Evolutionary conservation across 2,329 filamentous ascomycete genomes (phyloP).

Genomic region (Pestalotiopsis sp.): DNA sequence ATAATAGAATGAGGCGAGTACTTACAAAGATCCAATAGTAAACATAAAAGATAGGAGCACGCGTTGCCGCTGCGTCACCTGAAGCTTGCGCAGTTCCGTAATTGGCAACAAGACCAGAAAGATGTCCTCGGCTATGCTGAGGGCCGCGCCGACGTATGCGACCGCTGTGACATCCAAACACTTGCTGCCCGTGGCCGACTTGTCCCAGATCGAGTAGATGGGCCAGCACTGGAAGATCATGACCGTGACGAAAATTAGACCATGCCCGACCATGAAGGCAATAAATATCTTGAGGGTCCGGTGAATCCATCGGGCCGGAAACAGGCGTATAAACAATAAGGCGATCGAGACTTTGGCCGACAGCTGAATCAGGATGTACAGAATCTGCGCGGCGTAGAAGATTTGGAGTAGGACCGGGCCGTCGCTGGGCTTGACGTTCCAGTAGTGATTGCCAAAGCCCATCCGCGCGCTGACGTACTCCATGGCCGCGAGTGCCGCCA

Average conservation of each 20-base stretch:
- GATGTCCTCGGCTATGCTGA: not conserved
- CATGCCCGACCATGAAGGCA: not conserved
- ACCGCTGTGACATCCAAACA: not conserved
- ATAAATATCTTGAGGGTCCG: not conserved
- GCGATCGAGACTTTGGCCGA: not conserved
- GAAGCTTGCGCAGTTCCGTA: not conserved
- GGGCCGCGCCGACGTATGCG: not conserved
- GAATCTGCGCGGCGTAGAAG: not conserved
- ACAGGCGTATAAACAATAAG: not conserved
- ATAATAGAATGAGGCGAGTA: not conserved
- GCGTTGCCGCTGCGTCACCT: not conserved
- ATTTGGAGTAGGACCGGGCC: not conserved
- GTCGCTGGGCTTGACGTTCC: not conserved
- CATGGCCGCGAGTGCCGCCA: not conserved
- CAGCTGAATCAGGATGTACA: not conserved
- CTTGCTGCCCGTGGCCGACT: not conserved
- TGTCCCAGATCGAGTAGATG: not conserved
- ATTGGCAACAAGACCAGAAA: not conserved
- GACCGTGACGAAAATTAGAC: not conserved
- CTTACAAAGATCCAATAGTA: not conserved
- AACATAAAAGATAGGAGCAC: not conserved
- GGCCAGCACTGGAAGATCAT: conserved; percentile 1
- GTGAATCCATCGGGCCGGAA: not conserved
- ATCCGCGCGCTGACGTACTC: not conserved
- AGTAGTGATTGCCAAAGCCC: not conserved